These are phyloP conservation scores for Monilinia aucupariae DNA, from an alignment of 2,329 filamentous ascomycete species.

Conservation along the genomic window DNA sequence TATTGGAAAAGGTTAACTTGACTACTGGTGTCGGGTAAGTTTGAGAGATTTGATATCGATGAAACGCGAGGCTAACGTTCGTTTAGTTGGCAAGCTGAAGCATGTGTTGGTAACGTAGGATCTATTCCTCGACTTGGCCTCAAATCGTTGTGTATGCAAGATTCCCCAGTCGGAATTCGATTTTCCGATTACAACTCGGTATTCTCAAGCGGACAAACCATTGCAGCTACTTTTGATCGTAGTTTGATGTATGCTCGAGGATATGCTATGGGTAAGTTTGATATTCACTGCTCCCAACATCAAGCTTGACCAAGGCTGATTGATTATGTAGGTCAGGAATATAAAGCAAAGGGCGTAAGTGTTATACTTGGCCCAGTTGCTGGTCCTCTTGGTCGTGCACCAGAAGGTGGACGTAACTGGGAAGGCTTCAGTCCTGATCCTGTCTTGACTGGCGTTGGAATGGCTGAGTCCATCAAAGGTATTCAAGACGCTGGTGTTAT, in stretches of 20 bases:
- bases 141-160: slow-evolving; percentile 34
- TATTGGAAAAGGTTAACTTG: slow-evolving; percentile 85
- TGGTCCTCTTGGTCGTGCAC: slow-evolving; percentile 63
- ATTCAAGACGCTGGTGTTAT: slow-evolving; percentile 79
- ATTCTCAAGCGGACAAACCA: slow-evolving; percentile 64
- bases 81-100: slow-evolving; percentile 25
- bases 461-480: slow-evolving; percentile 68
- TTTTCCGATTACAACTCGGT: slow-evolving; percentile 61
- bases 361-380: slow-evolving; percentile 69
- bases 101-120: slow-evolving; percentile 33
- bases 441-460: slow-evolving; percentile 60
- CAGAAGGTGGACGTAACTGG: slow-evolving; percentile 65
- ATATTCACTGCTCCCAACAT: not conserved
- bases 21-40: slow-evolving; percentile 65
- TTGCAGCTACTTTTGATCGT: slow-evolving; percentile 66
- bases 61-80: not conserved
- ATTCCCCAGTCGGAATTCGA: slow-evolving; percentile 37
- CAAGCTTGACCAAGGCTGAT: not conserved
- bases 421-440: slow-evolving; percentile 69
- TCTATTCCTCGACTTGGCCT: slow-evolving; percentile 34
- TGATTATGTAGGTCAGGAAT: slow-evolving; percentile 44
- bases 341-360: slow-evolving; percentile 68
- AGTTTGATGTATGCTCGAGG: slow-evolving; percentile 50
- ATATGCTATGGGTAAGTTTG: slow-evolving; percentile 40
- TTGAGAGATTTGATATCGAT: not conserved